Conservation (phyloP, 78 protist genomes). For the Tieghemostelium lacteum region DNA sequence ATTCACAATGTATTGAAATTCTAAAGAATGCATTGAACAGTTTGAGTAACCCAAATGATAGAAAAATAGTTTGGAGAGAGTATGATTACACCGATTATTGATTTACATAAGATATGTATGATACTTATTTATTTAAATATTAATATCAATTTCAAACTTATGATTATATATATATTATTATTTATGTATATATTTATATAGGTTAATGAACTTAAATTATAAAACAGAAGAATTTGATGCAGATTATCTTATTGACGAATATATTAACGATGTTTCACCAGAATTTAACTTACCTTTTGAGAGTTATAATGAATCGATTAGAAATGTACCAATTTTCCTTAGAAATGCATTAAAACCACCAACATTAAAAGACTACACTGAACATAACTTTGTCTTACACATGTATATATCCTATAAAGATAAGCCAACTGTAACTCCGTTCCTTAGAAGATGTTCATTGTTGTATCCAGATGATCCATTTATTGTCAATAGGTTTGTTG, state of each 20-base stretch:
- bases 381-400: conserved; percentile 9
- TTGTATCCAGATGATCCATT: conserved; percentile 16
- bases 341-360: conserved; percentile 30
- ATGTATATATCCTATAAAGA: conserved; percentile 4
- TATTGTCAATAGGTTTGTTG: conserved; percentile 28
- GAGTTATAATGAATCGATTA: neutral
- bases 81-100: neutral
- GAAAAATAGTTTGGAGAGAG: conserved; percentile 59
- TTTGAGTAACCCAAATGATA: neutral
- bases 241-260: conserved; percentile 38
- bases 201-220: neutral
- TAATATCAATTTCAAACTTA: too few species aligned
- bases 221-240: conserved; percentile 10
- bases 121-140: too few species aligned
- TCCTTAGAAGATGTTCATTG: conserved; percentile 13
- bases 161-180: too few species aligned
- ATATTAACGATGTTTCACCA: conserved; percentile 19
- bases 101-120: neutral
- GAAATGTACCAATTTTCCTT: conserved; percentile 15
- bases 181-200: neutral
- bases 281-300: conserved; percentile 43
- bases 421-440: neutral
- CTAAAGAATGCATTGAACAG: conserved; percentile 22
- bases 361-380: conserved; percentile 20
- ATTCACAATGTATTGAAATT: neutral